These are phyloP conservation scores for Pisolithus microcarpus DNA, from an alignment of 768 basidiomycete genomes.

Conservation along the genomic window DNA sequence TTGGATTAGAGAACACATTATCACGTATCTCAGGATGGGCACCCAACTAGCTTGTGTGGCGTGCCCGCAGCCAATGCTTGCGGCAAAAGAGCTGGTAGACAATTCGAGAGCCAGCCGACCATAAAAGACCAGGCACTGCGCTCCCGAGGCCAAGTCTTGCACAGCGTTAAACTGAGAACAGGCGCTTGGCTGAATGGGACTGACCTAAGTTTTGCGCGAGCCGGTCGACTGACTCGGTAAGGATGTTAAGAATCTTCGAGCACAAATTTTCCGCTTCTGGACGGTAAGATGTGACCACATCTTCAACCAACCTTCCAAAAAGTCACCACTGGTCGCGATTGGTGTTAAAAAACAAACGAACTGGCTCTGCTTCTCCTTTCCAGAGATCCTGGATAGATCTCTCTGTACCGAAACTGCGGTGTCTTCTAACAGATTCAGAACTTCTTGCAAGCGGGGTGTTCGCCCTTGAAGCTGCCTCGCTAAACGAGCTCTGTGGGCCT, in stretches of 20 bases:
- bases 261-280: slow-evolving; percentile 46
- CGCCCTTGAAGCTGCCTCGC: slow-evolving; percentile 60
- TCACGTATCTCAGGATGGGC: not conserved
- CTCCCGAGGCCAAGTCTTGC: slow-evolving; percentile 9
- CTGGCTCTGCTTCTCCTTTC: slow-evolving; percentile 37
- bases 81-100: slow-evolving; percentile 35
- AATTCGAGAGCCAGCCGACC: slow-evolving; percentile 46
- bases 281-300: slow-evolving; percentile 40
- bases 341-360: slow-evolving; percentile 23
- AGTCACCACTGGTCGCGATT: slow-evolving; percentile 2
- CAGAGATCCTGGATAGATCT: slow-evolving; percentile 45
- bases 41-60: slow-evolving; percentile 31
- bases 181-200: slow-evolving; percentile 5
- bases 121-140: slow-evolving; percentile 39
- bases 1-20: slow-evolving; percentile 2
- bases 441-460: slow-evolving; percentile 51
- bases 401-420: slow-evolving; percentile 51
- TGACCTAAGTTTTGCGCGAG: slow-evolving; percentile 30
- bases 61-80: slow-evolving; percentile 37
- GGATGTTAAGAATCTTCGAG: slow-evolving; percentile 31
- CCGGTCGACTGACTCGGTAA: slow-evolving; percentile 33
- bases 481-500: slow-evolving; percentile 53
- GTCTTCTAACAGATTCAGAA: slow-evolving; percentile 52
- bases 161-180: slow-evolving; percentile 3
- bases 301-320: slow-evolving; percentile 34